Evolutionary conservation across 139 green algal species (phyloP), one percentile per base, ranked within the genome.

Genomic region (Volvox reticuliferus): DNA sequence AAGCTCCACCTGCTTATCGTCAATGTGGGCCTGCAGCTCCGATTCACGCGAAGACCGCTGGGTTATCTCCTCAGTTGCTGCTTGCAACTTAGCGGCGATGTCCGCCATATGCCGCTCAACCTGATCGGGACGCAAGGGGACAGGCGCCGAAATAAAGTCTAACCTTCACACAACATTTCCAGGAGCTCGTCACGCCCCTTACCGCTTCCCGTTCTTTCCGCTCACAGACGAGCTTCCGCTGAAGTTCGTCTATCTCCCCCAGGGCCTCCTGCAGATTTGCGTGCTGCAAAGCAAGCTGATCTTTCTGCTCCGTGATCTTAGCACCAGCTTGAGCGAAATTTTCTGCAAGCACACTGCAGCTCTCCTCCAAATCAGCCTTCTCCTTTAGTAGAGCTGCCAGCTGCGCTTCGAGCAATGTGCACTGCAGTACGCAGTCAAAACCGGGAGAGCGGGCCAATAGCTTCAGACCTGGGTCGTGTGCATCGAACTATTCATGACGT

Each of bases 281-380:
- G 28, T 26, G 33, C 35, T 33, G n/a, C 2, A 50, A 18, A 2
- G 37, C 36, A 13, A 89, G 69, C 69, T 73, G 44, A 30, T 82
- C 85, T 50, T 89, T 73, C 69, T 89, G 69, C 68, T 82, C 85
- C 0, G 37, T 21, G 12, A 89, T 67, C 14, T 71, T 55, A 5
- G 17, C 28, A n/a, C 85, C 85, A n/a, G 69, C 44, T 44, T 89
- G 37, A 19, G 69, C n/a, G 9, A 89, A 73, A 71, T 82, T 89
- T 20, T 82, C 44, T 19, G 85, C 69, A 21, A 89, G 85, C 69
- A 82, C n/a, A 26, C 36, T 62, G 17, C 37, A 71, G n/a, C 44
- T 73, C 69, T 82, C 69, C 69, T 89, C 85, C 37, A 89, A 36
- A 0, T 89, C 85, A 14, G n/a, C n/a, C 68, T 89, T 89, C 69